Conservation (phyloP, 257 asterid genomes). For the Echium plantagineum region DNA sequence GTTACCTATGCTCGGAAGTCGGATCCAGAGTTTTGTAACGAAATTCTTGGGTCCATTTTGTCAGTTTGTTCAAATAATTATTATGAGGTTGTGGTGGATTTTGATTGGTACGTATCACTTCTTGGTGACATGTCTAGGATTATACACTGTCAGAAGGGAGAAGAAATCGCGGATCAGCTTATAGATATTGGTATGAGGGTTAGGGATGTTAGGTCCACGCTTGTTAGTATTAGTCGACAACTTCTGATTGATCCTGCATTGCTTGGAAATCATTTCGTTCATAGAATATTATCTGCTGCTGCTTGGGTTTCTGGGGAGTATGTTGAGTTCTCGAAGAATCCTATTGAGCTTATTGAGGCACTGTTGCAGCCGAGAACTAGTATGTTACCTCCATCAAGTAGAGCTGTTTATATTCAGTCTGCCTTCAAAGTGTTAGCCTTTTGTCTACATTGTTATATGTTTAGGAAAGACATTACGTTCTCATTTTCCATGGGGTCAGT, state of each 20-base stretch:
- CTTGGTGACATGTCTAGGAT: constrained; percentile 88
- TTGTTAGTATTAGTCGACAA: constrained; percentile 73
- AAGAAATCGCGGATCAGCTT: constrained; percentile 65
- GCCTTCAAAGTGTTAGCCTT: constrained; percentile 67
- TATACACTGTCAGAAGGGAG: constrained; percentile 81
- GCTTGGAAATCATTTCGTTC: constrained; percentile 68
- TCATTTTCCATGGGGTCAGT: neutral
- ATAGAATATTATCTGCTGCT: constrained; percentile 67
- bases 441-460: constrained; percentile 42
- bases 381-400: constrained; percentile 60
- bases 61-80: constrained; percentile 60
- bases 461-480: constrained; percentile 27
- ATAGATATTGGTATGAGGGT: constrained; percentile 93
- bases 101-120: constrained; percentile 82
- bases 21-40: constrained; percentile 88
- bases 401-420: constrained; percentile 76
- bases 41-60: constrained; percentile 62
- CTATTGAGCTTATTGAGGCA: constrained; percentile 81
- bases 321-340: constrained; percentile 70
- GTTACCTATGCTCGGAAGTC: constrained; percentile 71
- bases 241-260: constrained; percentile 91
- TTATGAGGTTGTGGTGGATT: constrained; percentile 67
- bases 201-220: constrained; percentile 77
- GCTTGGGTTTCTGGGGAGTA: constrained; percentile 93
- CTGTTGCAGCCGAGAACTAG: constrained; percentile 74